phyloP scores from a whole-genome alignment of 768 basidiomycete genomes.

The Kwoniella heveanensis region DNA sequence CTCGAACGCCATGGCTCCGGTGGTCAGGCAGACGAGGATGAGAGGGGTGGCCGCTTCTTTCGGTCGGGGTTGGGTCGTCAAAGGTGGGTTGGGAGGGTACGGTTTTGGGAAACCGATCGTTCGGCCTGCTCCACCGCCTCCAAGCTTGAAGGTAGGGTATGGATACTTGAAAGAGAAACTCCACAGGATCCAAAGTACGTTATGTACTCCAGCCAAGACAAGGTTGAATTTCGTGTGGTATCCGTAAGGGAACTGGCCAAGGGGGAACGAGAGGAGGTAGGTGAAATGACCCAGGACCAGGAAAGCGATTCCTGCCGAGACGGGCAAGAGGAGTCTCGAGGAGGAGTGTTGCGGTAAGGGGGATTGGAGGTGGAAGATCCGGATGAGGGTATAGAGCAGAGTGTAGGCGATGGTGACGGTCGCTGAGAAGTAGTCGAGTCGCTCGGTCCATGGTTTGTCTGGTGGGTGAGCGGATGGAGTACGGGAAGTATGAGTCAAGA shows the following conservation, averaged over 20 bases:
- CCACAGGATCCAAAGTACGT: conserved; percentile 78
- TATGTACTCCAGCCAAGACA: conserved; percentile 72
- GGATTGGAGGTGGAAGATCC: conserved; percentile 72
- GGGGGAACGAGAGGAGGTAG: conserved; percentile 73
- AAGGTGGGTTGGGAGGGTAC: conserved; percentile 56
- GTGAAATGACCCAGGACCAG: conserved; percentile 70
- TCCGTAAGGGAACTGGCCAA: conserved; percentile 75
- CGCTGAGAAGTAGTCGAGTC: conserved; percentile 92
- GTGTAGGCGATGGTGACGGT: conserved; percentile 79
- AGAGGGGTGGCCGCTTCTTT: conserved; percentile 40
- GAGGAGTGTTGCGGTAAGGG: conserved; percentile 40
- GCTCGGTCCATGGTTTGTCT: conserved; percentile 84
- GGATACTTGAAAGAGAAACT: conserved; percentile 56
- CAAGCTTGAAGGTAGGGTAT: conserved; percentile 61
- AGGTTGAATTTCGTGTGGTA: conserved; percentile 92
- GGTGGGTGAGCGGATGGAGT: neutral
- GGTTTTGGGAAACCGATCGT: conserved; percentile 58
- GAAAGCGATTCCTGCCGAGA: conserved; percentile 59
- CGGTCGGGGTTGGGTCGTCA: conserved; percentile 20
- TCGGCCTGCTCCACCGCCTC: conserved; percentile 23
- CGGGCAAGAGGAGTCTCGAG: conserved; percentile 28
- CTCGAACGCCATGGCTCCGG: conserved; percentile 75
- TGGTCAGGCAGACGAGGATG: conserved; percentile 67
- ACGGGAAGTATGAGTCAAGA: neutral
- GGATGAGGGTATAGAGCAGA: conserved; percentile 74